Evolutionary conservation across 768 basidiomycete genomes (phyloP), one percentile per base, ranked within the genome.

Genomic region (Tubosaeta brunneosetosa): DNA sequence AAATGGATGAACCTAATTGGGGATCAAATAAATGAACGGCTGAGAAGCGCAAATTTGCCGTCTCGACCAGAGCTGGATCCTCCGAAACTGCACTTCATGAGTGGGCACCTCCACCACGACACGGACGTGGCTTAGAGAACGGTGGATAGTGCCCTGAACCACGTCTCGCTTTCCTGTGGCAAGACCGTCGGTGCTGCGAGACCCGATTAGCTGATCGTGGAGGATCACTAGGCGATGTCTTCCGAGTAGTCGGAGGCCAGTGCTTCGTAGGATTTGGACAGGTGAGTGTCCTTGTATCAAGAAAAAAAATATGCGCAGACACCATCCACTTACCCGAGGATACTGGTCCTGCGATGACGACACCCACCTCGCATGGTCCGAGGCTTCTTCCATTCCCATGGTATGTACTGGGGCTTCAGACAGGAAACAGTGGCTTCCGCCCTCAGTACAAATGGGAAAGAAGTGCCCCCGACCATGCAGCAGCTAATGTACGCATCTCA

Each of bases 301-400:
- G 22, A 7, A 22, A 47, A 34, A 43, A 40, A 41, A 32, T 8
- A 22, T 33, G 36, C 25, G 36, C 26, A 19, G 34, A 17, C 44
- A 47, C 38, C 44, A 10, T 41, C 41, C 37, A n/a, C 38, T 44
- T 17, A 27, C 44, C 43, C 36, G 44, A 41, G 54, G 42, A 40
- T 41, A 26, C 68, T 65, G 69, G 61, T 49, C 60, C 50, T 44
- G 59, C 26, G 54, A 64, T 60, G 61, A 45, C 55, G 26, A 54
- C 65, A 62, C 29, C 57, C 52, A 55, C 66, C 46, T 59, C 47
- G 58, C 64, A 68, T 74, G 71, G 71, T 72, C 72, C 61, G 67
- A 61, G 65, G 66, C 71, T 71, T 77, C 74, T 78, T 78, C 75
- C 77, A 78, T 78, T 78, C 77, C 75, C 77, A 78, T 78, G 76